Percentiles rank a stretch among this genome's conserved stretches.
phyloP scores from a whole-genome alignment of 2,329 filamentous ascomycete genomes.

The Trichoderma cornu-damae region DNA sequence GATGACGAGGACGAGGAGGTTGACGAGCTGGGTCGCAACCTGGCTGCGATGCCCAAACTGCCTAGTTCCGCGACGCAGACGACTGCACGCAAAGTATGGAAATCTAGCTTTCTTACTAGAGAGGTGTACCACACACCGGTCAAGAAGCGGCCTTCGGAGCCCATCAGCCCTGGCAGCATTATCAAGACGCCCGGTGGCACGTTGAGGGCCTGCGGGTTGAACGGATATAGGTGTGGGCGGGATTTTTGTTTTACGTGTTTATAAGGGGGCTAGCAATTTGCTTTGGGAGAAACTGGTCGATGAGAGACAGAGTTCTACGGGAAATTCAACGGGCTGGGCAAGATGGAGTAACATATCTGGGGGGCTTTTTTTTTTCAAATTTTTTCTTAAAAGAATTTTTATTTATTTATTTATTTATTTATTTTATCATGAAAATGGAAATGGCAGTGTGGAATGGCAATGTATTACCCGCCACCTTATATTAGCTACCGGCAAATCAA shows the following conservation, averaged over 20 bases:
- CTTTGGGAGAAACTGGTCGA: background rate
- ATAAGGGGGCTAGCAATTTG: slow-evolving; percentile 21
- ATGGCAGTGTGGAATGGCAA: slow-evolving; percentile 17
- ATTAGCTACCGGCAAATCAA: slow-evolving; percentile 23
- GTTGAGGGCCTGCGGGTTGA: slow-evolving; percentile 48
- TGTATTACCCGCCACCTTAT: slow-evolving; percentile 27
- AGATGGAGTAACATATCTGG: background rate
- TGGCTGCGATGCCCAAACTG: slow-evolving; percentile 16
- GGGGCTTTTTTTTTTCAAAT: background rate
- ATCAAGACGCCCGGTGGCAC: slow-evolving; percentile 48
- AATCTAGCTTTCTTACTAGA: slow-evolving; percentile 28
- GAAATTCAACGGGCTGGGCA: background rate
- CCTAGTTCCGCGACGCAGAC: slow-evolving; percentile 21
- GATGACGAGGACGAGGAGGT: slow-evolving; percentile 33
- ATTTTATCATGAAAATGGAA: too few species aligned
- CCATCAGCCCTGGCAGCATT: slow-evolving; percentile 26
- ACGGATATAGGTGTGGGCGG: slow-evolving; percentile 51
- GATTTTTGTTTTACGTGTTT: slow-evolving; percentile 59
- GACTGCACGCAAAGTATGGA: slow-evolving; percentile 27
- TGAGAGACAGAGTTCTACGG: background rate
- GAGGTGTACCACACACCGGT: slow-evolving; percentile 28
- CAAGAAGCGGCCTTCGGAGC: slow-evolving; percentile 23
- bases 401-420: too few species aligned
- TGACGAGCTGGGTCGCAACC: slow-evolving; percentile 28
- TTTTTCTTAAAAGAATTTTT: background rate